Percentiles rank a stretch among this genome's conserved stretches.
phyloP scores from a whole-genome alignment of 1,284 basidiomycete genomes.

The Apiotrichum siamense region DNA sequence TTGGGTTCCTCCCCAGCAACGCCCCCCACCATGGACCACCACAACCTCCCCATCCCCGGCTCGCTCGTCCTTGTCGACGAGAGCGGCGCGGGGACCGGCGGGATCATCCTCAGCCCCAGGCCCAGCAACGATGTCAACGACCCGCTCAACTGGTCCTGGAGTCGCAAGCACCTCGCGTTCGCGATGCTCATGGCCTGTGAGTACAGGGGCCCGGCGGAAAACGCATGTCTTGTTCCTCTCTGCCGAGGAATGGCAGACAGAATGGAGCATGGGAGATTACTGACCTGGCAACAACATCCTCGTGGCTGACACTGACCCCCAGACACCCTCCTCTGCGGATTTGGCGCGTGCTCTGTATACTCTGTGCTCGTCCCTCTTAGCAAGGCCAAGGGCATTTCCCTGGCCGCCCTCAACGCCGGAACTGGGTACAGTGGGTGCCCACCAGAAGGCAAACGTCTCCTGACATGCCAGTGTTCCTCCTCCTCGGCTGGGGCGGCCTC shows the following conservation, averaged over 20 bases:
- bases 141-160: conserved; percentile 19
- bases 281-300: too few species aligned
- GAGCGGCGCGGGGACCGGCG: neutral
- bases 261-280: neutral
- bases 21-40: neutral
- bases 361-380: conserved; percentile 22
- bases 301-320: too few species aligned
- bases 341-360: conserved; percentile 13
- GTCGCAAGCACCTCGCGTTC: conserved; percentile 17
- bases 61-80: conserved; percentile 18
- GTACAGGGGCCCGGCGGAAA: too few species aligned
- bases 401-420: conserved; percentile 19
- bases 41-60: conserved; percentile 17
- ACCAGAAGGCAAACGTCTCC: neutral
- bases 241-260: too few species aligned
- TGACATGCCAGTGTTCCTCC: conserved; percentile 15
- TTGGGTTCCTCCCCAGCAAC: too few species aligned
- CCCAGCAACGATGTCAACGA: conserved; percentile 22
- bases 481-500: conserved; percentile 25
- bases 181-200: conserved; percentile 16
- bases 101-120: conserved; percentile 18
- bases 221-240: too few species aligned
- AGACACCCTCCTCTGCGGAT: conserved; percentile 14
- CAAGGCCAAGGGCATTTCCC: conserved; percentile 15
- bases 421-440: conserved; percentile 17